These are phyloP conservation scores for Russula brevipes DNA, from an alignment of 768 basidiomycete genomes.

Conservation along the genomic window DNA sequence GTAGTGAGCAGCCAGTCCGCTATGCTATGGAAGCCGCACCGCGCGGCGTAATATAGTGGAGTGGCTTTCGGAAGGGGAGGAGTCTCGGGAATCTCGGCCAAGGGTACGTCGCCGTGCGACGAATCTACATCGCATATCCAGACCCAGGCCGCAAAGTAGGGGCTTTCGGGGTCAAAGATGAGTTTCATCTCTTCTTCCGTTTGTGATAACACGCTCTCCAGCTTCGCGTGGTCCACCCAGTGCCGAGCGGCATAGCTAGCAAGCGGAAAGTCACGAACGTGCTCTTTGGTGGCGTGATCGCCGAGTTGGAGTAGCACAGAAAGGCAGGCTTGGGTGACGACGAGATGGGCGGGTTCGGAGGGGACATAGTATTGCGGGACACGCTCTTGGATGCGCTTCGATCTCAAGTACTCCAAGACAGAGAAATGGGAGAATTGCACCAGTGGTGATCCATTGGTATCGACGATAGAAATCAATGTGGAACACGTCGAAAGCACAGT, in stretches of 20 bases:
- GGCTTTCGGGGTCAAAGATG: not conserved
- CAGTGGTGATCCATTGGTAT: not conserved
- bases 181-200: not conserved
- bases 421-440: not conserved
- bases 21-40: not conserved
- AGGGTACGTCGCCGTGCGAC: too few species aligned
- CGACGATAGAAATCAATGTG: not conserved
- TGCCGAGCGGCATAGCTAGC: not conserved
- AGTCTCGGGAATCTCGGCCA: fast-evolving
- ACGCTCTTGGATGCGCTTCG: not conserved
- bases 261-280: not conserved
- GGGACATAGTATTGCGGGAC: not conserved
- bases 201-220: not conserved
- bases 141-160: not conserved
- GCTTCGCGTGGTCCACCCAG: not conserved
- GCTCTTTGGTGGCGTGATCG: not conserved
- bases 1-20: not conserved
- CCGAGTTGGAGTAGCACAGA: not conserved
- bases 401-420: not conserved
- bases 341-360: not conserved
- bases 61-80: not conserved
- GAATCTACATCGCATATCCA: not conserved
- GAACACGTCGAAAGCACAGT: not conserved
- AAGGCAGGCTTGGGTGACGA: not conserved
- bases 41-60: not conserved